phyloP scores from a whole-genome alignment of 345 rosid genomes.

The Eucalyptus tenuipes region DNA sequence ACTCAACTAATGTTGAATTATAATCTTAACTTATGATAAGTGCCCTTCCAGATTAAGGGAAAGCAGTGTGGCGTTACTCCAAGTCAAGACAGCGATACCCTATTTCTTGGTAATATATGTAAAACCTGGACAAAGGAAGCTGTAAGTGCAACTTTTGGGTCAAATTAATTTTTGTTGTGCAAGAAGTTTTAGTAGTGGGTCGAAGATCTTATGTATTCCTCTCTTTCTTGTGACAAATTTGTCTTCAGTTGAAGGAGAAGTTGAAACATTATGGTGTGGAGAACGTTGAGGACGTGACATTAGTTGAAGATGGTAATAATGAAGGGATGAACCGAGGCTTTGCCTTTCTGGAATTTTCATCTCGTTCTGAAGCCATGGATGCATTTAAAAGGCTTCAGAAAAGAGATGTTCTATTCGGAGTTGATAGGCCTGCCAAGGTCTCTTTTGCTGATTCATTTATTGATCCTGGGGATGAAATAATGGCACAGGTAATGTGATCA shows the following conservation, averaged over 20 bases:
- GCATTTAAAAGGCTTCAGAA: conserved; percentile 86
- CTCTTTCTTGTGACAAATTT: conserved; percentile 11
- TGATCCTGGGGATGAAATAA: conserved; percentile 88
- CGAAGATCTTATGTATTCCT: not conserved
- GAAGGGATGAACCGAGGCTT: conserved; percentile 92
- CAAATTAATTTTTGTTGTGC: not conserved
- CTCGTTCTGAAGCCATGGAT: conserved; percentile 92
- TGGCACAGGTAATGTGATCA: conserved; percentile 78
- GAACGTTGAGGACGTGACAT: conserved; percentile 73
- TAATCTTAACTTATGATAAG: conserved; percentile 9
- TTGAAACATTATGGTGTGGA: conserved; percentile 92
- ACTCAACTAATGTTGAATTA: conserved; percentile 8
- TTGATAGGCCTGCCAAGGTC: conserved; percentile 95
- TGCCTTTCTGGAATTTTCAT: conserved; percentile 90
- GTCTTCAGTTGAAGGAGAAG: conserved; percentile 84
- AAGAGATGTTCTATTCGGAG: conserved; percentile 89
- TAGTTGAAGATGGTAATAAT: conserved; percentile 88
- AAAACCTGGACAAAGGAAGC: conserved; percentile 90
- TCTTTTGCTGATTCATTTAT: conserved; percentile 95
- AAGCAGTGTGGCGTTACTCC: conserved; percentile 95
- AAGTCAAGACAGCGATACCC: conserved; percentile 94
- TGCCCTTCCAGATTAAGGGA: conserved; percentile 85
- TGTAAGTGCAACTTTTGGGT: conserved; percentile 50
- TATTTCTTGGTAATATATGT: conserved; percentile 92
- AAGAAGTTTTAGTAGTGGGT: not conserved